Evolutionary conservation across 2,329 filamentous ascomycete genomes (phyloP), one percentile per base, ranked within the genome.

Genomic region (Scedosporium aurantiacum): DNA sequence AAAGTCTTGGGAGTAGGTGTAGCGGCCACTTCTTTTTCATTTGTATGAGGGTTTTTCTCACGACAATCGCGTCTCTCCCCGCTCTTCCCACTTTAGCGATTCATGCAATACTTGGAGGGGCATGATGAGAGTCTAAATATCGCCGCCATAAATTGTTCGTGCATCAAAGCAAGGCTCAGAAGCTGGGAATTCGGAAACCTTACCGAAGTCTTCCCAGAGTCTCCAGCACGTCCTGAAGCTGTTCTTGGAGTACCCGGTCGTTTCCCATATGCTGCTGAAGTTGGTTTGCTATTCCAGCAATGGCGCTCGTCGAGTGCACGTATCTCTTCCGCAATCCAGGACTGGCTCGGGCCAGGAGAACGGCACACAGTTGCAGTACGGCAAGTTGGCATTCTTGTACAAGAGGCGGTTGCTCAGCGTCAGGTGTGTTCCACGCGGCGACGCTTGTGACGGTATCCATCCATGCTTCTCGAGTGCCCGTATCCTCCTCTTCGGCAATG

Each of bases 331-430:
- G 72, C 72, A 82, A 73, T 0, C 79, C 79, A 0, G 69, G 65
- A 5, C 72, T 76, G 21, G 80, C 75, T 28, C 75, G 75, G 1
- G 67, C 72, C 28, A 86, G 68, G n/a, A 86, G 67, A 2, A 78
- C 74, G 12, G 79, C 76, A 23, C 79, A 80, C 1, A 87, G 76
- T 68, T 85, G 82, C 58, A 86, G 68, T 28, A 78, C 75, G 1
- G 80, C 80, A 4, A 82, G 72, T 55, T 79, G 74, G 58, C 82
- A 78, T 62, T 86, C 83, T n/a, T 73, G 69, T 3, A 76, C 68
- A 0, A 67, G 58, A 5, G 64, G 57, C 2, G 66, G 58, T 56
- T 63, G 64, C 23, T 66, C 67, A 58, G 67, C 65, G 61, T 72
- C 67, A 10, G 78, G 71, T 0, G 75, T 68, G 52, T 76, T 67